phyloP scores from a whole-genome alignment of 441 rosid genomes.

The Caryocar brasiliense region DNA sequence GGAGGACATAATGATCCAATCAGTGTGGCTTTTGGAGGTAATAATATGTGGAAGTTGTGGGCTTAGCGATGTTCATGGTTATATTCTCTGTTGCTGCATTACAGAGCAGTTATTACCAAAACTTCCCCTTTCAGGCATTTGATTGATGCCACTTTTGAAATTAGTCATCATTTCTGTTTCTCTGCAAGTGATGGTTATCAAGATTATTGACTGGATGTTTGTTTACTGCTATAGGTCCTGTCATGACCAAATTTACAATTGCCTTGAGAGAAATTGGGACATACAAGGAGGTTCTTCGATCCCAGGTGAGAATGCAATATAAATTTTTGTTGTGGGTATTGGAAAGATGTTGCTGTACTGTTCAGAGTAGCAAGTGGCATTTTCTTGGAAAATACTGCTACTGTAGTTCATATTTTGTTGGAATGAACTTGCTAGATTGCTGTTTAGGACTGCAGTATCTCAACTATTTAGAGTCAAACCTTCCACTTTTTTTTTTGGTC shows the following conservation, averaged over 20 bases:
- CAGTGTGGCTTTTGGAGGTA: slow-evolving; percentile 97
- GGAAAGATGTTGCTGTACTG: too few species aligned
- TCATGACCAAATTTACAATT: slow-evolving; percentile 97
- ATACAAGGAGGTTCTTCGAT: slow-evolving; percentile 95
- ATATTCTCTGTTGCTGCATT: neutral
- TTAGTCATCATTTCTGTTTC: too few species aligned
- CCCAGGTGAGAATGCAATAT: slow-evolving; percentile 49
- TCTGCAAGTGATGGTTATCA: neutral
- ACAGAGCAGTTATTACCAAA: neutral
- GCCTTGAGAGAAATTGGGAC: slow-evolving; percentile 98
- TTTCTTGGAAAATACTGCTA: too few species aligned
- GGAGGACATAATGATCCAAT: slow-evolving; percentile 98
- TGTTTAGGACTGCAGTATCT: too few species aligned
- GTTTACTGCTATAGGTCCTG: slow-evolving; percentile 65
- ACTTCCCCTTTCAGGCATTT: too few species aligned
- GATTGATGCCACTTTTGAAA: too few species aligned
- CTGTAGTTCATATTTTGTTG: too few species aligned
- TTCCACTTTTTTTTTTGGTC: too few species aligned
- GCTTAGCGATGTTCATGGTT: neutral
- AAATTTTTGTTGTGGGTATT: too few species aligned
- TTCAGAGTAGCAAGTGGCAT: too few species aligned
- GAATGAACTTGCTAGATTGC: too few species aligned
- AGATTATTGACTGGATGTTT: slow-evolving; percentile 8
- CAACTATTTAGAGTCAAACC: too few species aligned
- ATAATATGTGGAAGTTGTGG: slow-evolving; percentile 6